Evolutionary conservation across 2,329 filamentous ascomycete genomes (phyloP), one percentile per base, ranked within the genome.

Genomic region (Monilinia laxa): DNA sequence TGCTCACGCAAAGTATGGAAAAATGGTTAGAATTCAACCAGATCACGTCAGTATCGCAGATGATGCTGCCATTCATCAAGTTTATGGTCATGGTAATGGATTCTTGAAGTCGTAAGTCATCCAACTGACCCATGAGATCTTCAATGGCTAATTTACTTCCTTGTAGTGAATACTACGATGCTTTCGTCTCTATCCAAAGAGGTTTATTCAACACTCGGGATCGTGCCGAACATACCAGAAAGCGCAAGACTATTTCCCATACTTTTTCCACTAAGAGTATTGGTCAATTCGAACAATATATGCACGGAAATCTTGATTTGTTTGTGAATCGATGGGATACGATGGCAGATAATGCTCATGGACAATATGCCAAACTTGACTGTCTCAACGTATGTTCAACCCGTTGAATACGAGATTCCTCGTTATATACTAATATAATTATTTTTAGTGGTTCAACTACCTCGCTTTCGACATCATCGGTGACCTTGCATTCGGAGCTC

Each of bases 131-230:
- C 38, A 14, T 14, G 28, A 38, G 2, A 14, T 25, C 14, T 52
- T 20, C 23, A 38, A 47, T 40, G 38, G 55, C 40, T 65, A 63
- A 66, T 40, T 28, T n/a, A 40, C 3, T 38, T 42, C 35, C 42
- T 40, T 16, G 76, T 81, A 92, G 90, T 53, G 88, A 94, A 2
- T 96, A 93, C 79, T 97, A 97, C 73, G 92, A 96, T 74, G 90
- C 91, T 59, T 97, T 97, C 73, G 92, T 96, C 65, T 93, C 90
- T 14, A 96, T 96, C 74, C 85, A 85, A 57, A 87, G 91, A 20
- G 92, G 92, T 23, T 82, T 97, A 16, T 97, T 97, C 85, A 97
- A 95, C 78, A 96, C 93, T 0, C 84, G 93, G 35, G 87, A 93
- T 78, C 85, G 93, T 56, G 81, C 82, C 0, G 91, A 96, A 75